Evolutionary conservation across 805 yeast genomes (phyloP).

Genomic region (Cyberlindnera xishuangbannaensis): DNA sequence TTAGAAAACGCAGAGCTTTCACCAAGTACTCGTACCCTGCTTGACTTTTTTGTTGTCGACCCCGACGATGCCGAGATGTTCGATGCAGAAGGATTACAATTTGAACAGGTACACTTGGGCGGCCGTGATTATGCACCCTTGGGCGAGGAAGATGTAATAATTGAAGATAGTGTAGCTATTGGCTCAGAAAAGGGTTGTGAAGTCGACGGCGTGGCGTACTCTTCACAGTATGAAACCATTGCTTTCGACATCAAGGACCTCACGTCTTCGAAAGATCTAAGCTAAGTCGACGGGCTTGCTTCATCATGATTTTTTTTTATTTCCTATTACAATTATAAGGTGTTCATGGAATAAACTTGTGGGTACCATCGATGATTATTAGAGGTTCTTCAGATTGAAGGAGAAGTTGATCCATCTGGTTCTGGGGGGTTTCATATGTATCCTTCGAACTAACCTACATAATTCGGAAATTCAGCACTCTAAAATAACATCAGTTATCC

Average conservation of each 20-base stretch:
- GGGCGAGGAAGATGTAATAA: slow-evolving; percentile 1
- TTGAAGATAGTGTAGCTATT: slow-evolving; percentile 4
- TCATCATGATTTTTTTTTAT: no score
- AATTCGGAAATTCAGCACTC: no score
- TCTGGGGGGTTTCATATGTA: no score
- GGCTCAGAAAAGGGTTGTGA: slow-evolving; percentile 7
- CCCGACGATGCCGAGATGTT: slow-evolving; percentile 1
- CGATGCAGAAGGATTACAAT: neutral
- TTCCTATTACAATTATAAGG: no score
- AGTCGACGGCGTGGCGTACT: slow-evolving; percentile 2
- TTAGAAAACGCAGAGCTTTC: slow-evolving; percentile 3
- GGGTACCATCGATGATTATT: no score
- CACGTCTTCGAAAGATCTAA: no score
- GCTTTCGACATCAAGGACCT: neutral
- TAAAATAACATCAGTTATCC: no score
- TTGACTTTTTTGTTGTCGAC: slow-evolving; percentile 4
- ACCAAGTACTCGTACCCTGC: neutral
- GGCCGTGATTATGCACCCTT: neutral
- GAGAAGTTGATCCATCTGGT: no score
- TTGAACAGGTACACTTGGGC: slow-evolving; percentile 1
- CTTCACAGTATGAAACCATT: slow-evolving; percentile 4
- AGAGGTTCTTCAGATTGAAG: no score
- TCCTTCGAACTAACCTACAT: no score
- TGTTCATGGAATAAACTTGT: no score
- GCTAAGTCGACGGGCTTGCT: no score